Base-by-base conservation (phyloP, 129 eudicot species). In the Chrysanthemum lavandulifolium region DNA sequence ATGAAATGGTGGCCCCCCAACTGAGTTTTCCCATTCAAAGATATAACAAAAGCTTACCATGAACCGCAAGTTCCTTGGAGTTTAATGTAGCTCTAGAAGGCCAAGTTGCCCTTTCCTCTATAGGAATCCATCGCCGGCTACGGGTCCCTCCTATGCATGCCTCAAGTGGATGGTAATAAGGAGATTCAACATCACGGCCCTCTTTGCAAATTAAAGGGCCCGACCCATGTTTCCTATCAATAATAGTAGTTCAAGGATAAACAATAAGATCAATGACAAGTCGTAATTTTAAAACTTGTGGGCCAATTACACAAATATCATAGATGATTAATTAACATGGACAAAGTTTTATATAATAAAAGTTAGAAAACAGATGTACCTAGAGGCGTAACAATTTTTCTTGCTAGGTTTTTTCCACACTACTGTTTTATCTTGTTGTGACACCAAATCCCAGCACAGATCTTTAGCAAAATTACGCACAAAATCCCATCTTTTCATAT, bases 401-500 rank as follows among this genome's bases (percentile, higher is more conserved):
- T 79, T 86, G 82, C 91, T 83, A 40, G 93, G 88, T 81, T 94
- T 94, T 80, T 82, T 88, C 92, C 96, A 88, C 54, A 94, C 91
- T 7, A 84, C 99, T 10, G 99, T 94, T 78, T 90, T 93, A 64
- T 90, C 99, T 75, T 94, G 99, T 72, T 90, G 99, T 5, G 96
- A 79, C 69, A 88, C 75, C 89, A 88, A 58, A 16, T 90, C 93
- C 99, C 99, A 94, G 78, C 99, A 94, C 18, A 94, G 80, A 78
- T 75, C 80, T 77, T 72, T 83, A 1, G 91, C 86, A 64, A 82
- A 72, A 71, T 69, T 76, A 15, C 74, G 88, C 57, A 94, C 88
- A 29, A 83, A 49, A 60, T 86, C 75, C 99, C 99, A 94, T 78
- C 84, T 86, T 77, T 94, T 88, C 45, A 80, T 80, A 77, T 76